phyloP scores from a whole-genome alignment of 2,329 filamentous ascomycete genomes.

The Botryotinia globosa region DNA sequence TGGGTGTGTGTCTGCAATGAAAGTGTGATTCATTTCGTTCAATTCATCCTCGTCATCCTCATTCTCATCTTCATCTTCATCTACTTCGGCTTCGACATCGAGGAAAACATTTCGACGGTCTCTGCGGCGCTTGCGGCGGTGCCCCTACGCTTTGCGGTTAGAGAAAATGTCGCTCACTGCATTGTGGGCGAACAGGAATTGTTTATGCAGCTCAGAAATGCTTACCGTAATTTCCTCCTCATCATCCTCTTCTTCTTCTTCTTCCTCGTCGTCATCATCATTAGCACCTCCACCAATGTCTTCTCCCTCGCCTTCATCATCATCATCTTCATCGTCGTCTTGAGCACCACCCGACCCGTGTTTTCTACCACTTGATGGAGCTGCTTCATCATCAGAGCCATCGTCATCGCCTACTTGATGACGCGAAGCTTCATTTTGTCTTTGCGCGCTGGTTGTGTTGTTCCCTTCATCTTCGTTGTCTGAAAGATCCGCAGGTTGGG shows the following conservation, averaged over 20 bases:
- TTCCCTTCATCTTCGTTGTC: slow-evolving; percentile 60
- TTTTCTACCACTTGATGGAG: slow-evolving; percentile 39
- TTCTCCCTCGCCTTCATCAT: slow-evolving; percentile 45
- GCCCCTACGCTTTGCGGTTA: slow-evolving; percentile 47
- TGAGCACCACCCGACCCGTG: slow-evolving; percentile 14
- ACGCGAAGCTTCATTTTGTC: slow-evolving; percentile 32
- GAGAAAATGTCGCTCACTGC: slow-evolving; percentile 29
- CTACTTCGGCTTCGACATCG: slow-evolving; percentile 97
- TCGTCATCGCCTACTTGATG: slow-evolving; percentile 44
- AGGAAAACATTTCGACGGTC: slow-evolving; percentile 82
- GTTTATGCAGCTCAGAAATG: slow-evolving; percentile 20
- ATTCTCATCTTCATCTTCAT: slow-evolving; percentile 84
- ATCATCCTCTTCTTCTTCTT: slow-evolving; percentile 60
- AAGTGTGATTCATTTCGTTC: slow-evolving; percentile 72
- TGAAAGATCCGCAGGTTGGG: slow-evolving; percentile 61
- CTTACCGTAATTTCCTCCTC: slow-evolving; percentile 59
- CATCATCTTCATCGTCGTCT: slow-evolving; percentile 40
- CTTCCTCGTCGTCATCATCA: slow-evolving; percentile 44
- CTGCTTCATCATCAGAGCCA: slow-evolving; percentile 47
- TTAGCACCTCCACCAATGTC: slow-evolving; percentile 37
- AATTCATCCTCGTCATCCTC: slow-evolving; percentile 89
- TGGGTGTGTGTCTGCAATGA: slow-evolving; percentile 85
- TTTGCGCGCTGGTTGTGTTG: slow-evolving; percentile 32
- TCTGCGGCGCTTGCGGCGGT: slow-evolving; percentile 76
- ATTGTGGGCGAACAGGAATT: neutral